Conservation (phyloP, 225 moss, liverwort and hornwort species). For the Pleurozium schreberi region DNA sequence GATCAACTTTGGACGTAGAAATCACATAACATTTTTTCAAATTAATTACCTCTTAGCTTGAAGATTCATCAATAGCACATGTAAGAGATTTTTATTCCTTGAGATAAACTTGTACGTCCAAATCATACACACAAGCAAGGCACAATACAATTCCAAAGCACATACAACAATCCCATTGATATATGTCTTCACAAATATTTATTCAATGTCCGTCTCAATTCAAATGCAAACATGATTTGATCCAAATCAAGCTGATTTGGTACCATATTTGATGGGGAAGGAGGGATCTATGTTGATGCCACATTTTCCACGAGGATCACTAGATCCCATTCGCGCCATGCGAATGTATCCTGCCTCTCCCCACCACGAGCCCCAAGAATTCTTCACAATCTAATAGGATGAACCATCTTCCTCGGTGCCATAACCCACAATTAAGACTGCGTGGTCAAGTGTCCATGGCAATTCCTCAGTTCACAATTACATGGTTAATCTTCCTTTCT, state of each 20-base stretch:
- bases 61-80: not conserved
- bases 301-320: not conserved
- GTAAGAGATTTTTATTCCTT: not conserved
- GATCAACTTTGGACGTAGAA: too few species aligned
- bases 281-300: conserved; percentile 63
- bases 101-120: not conserved
- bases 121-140: not conserved
- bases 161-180: too few species aligned
- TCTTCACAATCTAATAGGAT: conserved; percentile 65
- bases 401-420: conserved; percentile 12
- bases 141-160: not conserved
- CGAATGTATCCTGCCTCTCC: conserved; percentile 49
- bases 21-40: too few species aligned
- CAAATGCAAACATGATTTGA: not conserved
- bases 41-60: too few species aligned
- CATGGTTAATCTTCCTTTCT: too few species aligned
- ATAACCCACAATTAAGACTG: conserved; percentile 52
- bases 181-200: not conserved
- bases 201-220: not conserved
- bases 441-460: conserved; percentile 66
- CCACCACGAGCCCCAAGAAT: conserved; percentile 64
- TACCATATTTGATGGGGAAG: not conserved
- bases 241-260: not conserved
- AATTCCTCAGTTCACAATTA: too few species aligned
- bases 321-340: conserved; percentile 14